Evolutionary conservation across 176 grass and related monocot genomes (phyloP).

Genomic region (Saccharum officinarum): DNA sequence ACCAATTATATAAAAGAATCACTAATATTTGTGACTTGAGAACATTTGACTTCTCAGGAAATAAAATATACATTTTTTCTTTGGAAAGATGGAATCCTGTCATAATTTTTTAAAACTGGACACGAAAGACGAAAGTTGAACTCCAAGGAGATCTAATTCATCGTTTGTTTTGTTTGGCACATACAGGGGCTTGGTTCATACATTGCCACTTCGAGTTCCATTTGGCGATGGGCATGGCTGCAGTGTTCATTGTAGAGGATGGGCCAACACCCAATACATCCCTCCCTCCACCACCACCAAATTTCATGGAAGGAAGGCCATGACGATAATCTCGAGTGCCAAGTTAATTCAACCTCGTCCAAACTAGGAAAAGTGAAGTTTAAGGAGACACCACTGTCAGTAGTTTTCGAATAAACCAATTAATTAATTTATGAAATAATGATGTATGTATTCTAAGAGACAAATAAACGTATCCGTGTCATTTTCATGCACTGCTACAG

Average conservation of each 20-base stretch:
- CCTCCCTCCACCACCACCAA: not conserved
- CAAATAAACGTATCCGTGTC: not conserved
- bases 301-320: not conserved
- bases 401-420: not conserved
- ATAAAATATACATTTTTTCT: not conserved
- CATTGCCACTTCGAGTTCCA: conserved; percentile 44
- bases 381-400: not conserved
- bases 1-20: too few species aligned
- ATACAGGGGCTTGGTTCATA: conserved; percentile 26
- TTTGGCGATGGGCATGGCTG: conserved; percentile 25
- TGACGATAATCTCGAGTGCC: not conserved
- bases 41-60: too few species aligned
- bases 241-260: conserved; percentile 24
- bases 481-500: not conserved
- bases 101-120: too few species aligned
- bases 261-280: not conserved
- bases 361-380: not conserved
- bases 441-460: not conserved
- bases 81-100: too few species aligned
- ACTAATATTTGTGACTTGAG: too few species aligned
- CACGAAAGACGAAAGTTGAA: too few species aligned
- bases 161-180: not conserved
- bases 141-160: not conserved
- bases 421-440: not conserved
- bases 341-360: not conserved